phyloP scores from a whole-genome alignment of 2,329 filamentous ascomycete species.

The Alternaria burnsii region DNA sequence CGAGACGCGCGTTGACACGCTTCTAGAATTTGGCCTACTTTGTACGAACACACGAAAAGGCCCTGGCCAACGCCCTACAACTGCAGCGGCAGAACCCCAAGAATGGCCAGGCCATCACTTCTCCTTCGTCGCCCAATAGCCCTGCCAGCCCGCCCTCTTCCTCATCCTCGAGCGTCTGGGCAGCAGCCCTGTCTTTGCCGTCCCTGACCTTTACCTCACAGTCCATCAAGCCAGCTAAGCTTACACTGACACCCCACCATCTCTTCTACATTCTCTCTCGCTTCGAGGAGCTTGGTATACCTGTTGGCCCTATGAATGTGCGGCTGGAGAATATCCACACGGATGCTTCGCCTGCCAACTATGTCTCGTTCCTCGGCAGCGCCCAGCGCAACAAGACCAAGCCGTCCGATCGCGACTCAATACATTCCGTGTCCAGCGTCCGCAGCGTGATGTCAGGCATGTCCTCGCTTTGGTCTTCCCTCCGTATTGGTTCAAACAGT shows the following conservation, averaged over 20 bases:
- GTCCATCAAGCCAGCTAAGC: constrained; percentile 85
- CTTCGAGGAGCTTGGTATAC: constrained; percentile 90
- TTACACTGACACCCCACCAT: constrained; percentile 94
- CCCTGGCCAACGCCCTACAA: constrained; percentile 93
- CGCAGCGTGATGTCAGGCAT: constrained; percentile 97
- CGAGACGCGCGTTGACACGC: constrained; percentile 39
- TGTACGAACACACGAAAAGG: constrained; percentile 96
- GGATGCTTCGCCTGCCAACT: constrained; percentile 84
- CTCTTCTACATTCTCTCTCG: constrained; percentile 95
- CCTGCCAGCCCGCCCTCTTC: constrained; percentile 60
- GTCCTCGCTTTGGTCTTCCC: constrained; percentile 89
- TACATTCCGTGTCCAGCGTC: constrained; percentile 95
- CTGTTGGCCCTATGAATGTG: constrained; percentile 95
- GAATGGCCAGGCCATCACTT: constrained; percentile 63
- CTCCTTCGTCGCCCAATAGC: constrained; percentile 50
- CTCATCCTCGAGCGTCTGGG: constrained; percentile 74
- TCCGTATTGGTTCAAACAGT: constrained; percentile 83
- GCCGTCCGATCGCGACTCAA: constrained; percentile 84
- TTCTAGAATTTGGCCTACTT: constrained; percentile 90
- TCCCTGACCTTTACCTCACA: constrained; percentile 85
- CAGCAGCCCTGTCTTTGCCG: constrained; percentile 86
- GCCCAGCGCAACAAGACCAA: constrained; percentile 81
- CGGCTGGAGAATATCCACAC: constrained; percentile 93
- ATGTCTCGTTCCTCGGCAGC: constrained; percentile 92
- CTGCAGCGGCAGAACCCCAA: constrained; percentile 76